These are phyloP conservation scores for Dryas drummondii DNA, from an alignment of 306 rosid species.

Conservation along the genomic window DNA sequence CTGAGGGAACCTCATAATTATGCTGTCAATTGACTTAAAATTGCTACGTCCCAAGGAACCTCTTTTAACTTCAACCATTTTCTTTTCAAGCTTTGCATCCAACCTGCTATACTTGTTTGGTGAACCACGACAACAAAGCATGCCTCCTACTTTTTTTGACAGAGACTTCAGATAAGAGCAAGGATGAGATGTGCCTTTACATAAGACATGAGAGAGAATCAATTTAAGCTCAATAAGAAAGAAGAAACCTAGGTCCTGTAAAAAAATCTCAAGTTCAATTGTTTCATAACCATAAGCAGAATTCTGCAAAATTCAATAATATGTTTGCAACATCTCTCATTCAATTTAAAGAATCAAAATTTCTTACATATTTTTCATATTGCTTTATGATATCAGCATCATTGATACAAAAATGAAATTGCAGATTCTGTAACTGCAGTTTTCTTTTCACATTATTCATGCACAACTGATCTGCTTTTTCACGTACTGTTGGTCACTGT, in stretches of 20 bases:
- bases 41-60: constrained; percentile 36
- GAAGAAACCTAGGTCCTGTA: constrained; percentile 12
- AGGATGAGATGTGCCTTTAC: constrained; percentile 42
- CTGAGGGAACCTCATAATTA: constrained; percentile 74
- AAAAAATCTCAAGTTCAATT: not conserved
- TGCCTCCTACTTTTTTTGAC: constrained; percentile 54
- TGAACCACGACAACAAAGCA: constrained; percentile 42
- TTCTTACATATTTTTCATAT: not conserved
- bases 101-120: constrained; percentile 52
- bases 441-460: not conserved
- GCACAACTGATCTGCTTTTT: not conserved
- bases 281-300: not conserved
- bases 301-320: not conserved
- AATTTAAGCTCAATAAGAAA: constrained; percentile 14
- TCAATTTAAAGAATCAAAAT: constrained; percentile 4
- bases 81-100: constrained; percentile 65
- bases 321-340: not conserved
- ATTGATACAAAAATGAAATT: not conserved
- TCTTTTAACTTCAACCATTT: constrained; percentile 62
- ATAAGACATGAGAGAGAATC: constrained; percentile 28
- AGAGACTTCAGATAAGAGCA: constrained; percentile 35
- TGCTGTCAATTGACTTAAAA: constrained; percentile 69
- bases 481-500: not conserved
- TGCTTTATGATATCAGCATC: not conserved
- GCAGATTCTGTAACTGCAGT: not conserved